Base-by-base conservation (phyloP, 108 stramenopile genomes). In the Fistulifera pelliculosa region DNA sequence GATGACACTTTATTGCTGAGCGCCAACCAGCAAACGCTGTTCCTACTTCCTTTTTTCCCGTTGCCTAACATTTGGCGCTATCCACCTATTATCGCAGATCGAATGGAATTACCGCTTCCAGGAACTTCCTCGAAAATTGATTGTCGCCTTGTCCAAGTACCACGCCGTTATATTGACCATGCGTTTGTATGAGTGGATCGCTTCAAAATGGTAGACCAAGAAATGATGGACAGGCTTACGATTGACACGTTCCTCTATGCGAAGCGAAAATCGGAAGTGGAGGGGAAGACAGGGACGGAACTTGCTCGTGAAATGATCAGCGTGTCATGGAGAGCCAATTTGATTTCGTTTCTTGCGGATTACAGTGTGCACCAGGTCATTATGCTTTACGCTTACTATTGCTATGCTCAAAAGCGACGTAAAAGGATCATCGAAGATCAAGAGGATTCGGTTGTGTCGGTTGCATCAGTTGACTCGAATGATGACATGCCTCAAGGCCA, bases 81-180 rank as follows among this genome's bases (percentile, higher is more conserved):
- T 61, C 0, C n/a, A 14, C 10, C 15, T 41, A 1, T 38, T 15
- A 11, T 27, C 42, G 14, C 66, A 79, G 77, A 51, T 45, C 38
- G 80, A 81, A 69, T 81, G 80, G 80, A 49, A 77, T 21, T 69
- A 66, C 26, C 73, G 76, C 5, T 72, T 66, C 70, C 53, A 66
- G 18, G 38, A 25, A 0, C 71, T 81, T 25, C 73, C 70, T 0
- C 51, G 51, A 6, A 70, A 71, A 39, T 31, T 74, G 26, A 27
- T 49, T 4, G 47, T 26, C 7, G 80, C 73, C 19, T 57, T 74
- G n/a, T 28, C 64, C 18, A 77, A 75, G 38, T 81, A 72, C 44
- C 80, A 81, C 58, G 59, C 58, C 16, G 44, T 77, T 22, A 75
- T 65, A 1, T 21, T 74, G 1, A 27, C 72, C 24, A 68, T 77